Percentiles rank a stretch among this genome's conserved stretches.
phyloP scores from a whole-genome alignment of 2,329 filamentous ascomycete species.

The Plectosphaerella cucumerina region DNA sequence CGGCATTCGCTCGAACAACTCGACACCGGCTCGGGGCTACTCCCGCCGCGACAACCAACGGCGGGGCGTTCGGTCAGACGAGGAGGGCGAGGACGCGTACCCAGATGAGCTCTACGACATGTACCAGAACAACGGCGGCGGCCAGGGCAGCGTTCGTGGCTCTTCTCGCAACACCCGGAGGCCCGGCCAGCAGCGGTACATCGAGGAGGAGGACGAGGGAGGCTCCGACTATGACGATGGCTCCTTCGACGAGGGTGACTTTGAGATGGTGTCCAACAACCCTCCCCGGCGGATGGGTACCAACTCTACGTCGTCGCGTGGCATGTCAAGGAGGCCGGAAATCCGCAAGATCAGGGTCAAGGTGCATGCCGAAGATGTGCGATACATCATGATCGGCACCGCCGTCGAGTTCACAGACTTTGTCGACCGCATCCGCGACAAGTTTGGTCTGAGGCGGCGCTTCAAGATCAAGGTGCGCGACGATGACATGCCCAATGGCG shows the following conservation, averaged over 20 bases:
- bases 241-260: slow-evolving; percentile 71
- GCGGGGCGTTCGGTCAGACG: slow-evolving; percentile 19
- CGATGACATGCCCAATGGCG: slow-evolving; percentile 69
- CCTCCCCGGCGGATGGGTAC: slow-evolving; percentile 34
- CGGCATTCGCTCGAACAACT: slow-evolving; percentile 14
- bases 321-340: slow-evolving; percentile 58
- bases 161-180: slow-evolving; percentile 24
- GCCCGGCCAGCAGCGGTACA: slow-evolving; percentile 54
- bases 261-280: slow-evolving; percentile 68
- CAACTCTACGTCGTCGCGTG: slow-evolving; percentile 44
- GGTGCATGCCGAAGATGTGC: slow-evolving; percentile 84
- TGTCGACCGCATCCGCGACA: slow-evolving; percentile 74
- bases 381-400: slow-evolving; percentile 82
- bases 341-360: slow-evolving; percentile 83
- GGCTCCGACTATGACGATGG: slow-evolving; percentile 68
- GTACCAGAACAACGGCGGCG: slow-evolving; percentile 42
- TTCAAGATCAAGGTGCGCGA: slow-evolving; percentile 90
- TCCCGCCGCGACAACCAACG: slow-evolving; percentile 15
- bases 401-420: slow-evolving; percentile 74
- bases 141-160: slow-evolving; percentile 20
- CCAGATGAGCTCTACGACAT: slow-evolving; percentile 67
- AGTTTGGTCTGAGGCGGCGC: slow-evolving; percentile 72
- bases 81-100: slow-evolving; percentile 59
- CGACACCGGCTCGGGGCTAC: slow-evolving; percentile 31
- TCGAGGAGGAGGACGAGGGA: slow-evolving; percentile 76